Evolutionary conservation across 257 asterid genomes (phyloP), one percentile per base, ranked within the genome.

Genomic region (Jacaranda copaia): DNA sequence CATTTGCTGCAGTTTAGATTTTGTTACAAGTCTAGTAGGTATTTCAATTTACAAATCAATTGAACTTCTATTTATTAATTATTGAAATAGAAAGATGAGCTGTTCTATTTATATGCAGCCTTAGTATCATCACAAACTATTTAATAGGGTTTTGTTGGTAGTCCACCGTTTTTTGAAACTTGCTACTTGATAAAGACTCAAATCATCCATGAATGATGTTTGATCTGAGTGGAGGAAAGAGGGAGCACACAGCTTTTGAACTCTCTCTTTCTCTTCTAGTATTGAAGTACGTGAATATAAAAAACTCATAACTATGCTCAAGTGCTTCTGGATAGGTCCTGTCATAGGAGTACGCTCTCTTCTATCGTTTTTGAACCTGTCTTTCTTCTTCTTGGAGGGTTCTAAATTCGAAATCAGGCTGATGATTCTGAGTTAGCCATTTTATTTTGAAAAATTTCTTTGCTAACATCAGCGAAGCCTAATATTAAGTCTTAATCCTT

Each of bases 131-230:
- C 9, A 51, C 40, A 14, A 39, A 49, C 20, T 48, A 15, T 25
- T 65, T n/a, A 39, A 39, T 40, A 12, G 45, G 68, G 49, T 62
- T 35, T 43, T 66, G 43, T 10, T 39, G 25, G 59, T 19, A 20
- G 16, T 70, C 32, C 58, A 48, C 55, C 55, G 49, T 19, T 20
- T 25, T 49, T 43, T 12, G 61, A 52, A 70, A 12, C 25, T 49
- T 46, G 43, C 20, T 46, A 4, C 45, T 46, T 8, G n/a, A 36
- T 62, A 62, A 48, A 9, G 39, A 68, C 59, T 49, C 45, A 68
- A 62, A 68, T 38, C 52, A 40, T 39, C 55, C 25, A 39, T n/a
- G 53, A 65, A 39, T 65, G 71, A 42, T 39, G 25, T 48, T 48
- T 48, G 10, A 13, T 42, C 46, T 42, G 5, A 42, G 46, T 48